These are phyloP conservation scores for Eragrostis tef DNA, from an alignment of 202 grass and related monocot species.

Conservation along the genomic window DNA sequence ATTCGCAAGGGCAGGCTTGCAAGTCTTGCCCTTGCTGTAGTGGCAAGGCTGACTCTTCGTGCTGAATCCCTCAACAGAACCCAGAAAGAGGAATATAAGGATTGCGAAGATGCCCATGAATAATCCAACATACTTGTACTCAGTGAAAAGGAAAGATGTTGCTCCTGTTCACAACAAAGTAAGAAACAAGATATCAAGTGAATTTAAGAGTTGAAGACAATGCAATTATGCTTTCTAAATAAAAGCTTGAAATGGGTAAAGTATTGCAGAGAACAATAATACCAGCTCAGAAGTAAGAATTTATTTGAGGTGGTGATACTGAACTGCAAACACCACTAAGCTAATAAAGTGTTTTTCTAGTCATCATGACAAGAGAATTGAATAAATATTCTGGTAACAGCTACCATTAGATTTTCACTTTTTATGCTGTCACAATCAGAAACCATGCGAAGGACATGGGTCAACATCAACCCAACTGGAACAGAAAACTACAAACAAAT, in stretches of 20 bases:
- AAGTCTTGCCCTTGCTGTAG: conserved; percentile 72
- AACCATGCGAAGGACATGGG: conserved; percentile 8
- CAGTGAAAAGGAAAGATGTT: conserved; percentile 79
- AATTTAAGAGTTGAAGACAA: conserved; percentile 32
- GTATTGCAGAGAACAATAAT: conserved; percentile 17
- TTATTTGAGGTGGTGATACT: conserved; percentile 41
- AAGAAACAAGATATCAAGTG: conserved; percentile 19
- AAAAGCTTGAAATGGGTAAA: conserved; percentile 27
- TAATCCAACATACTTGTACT: conserved; percentile 78
- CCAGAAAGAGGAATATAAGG: conserved; percentile 85
- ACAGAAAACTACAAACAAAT: conserved; percentile 31
- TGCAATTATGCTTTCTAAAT: conserved; percentile 32
- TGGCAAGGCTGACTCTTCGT: conserved; percentile 74
- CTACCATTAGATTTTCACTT: conserved; percentile 14
- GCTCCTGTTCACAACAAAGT: conserved; percentile 59
- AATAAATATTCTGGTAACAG: not conserved
- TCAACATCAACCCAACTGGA: conserved; percentile 44
- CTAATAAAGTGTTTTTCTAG: not conserved
- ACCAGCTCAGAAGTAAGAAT: conserved; percentile 9
- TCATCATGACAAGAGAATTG: not conserved
- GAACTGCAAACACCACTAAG: not conserved
- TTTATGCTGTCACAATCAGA: conserved; percentile 38
- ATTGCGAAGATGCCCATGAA: conserved; percentile 78
- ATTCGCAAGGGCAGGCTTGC: conserved; percentile 81
- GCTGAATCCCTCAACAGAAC: conserved; percentile 84